These are phyloP conservation scores for Heterobasidion parviporum DNA, from an alignment of 1,284 basidiomycete genomes.

Conservation along the genomic window DNA sequence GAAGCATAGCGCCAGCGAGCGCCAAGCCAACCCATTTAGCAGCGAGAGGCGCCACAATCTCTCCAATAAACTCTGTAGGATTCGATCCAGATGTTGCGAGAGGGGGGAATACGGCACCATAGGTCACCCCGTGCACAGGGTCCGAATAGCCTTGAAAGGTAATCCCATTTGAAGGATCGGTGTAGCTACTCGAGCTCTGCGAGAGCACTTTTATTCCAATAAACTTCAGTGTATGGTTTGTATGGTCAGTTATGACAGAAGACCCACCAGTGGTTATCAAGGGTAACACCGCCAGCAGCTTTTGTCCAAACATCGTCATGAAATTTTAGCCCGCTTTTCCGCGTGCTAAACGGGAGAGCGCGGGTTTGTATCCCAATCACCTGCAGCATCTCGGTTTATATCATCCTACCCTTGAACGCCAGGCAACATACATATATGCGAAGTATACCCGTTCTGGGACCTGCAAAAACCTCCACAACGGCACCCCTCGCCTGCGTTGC, in stretches of 20 bases:
- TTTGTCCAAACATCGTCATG: not conserved
- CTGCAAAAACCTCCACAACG: not conserved
- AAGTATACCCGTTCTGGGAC: conserved; percentile 1
- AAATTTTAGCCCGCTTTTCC: not conserved
- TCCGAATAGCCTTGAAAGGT: conserved; percentile 45
- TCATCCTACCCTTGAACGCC: not conserved
- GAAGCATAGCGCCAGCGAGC: conserved; percentile 46
- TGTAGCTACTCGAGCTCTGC: conserved; percentile 30
- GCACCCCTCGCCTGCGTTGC: not conserved
- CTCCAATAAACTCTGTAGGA: conserved; percentile 50
- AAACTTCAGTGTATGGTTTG: not conserved
- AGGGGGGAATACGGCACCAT: conserved; percentile 47
- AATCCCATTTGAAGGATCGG: conserved; percentile 46
- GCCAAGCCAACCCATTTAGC: conserved; percentile 47
- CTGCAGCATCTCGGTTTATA: not conserved
- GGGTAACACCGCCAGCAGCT: not conserved
- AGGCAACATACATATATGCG: conserved; percentile 1
- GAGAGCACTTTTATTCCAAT: conserved; percentile 25
- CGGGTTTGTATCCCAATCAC: not conserved
- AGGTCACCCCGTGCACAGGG: conserved; percentile 38
- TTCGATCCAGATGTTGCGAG: conserved; percentile 26
- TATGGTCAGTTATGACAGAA: not conserved
- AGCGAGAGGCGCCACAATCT: conserved; percentile 47
- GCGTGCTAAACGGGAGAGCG: not conserved
- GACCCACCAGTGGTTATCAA: conserved; percentile 1